phyloP scores from a whole-genome alignment of 495 filamentous ascomycete genomes.

The Saxophila tyrrhenica region DNA sequence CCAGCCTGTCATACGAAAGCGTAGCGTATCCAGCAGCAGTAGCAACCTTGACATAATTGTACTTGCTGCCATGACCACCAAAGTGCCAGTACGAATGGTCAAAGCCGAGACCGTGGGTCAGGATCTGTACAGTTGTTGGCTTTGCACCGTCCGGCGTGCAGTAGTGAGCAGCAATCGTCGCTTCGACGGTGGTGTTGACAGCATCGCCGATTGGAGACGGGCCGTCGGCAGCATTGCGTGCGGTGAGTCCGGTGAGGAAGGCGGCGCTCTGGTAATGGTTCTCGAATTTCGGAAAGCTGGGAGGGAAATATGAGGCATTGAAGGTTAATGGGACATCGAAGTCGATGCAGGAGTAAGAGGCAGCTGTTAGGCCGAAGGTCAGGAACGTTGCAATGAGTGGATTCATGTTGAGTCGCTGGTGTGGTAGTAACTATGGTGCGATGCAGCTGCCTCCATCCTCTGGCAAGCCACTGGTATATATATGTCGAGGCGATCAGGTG shows the following conservation, averaged over 20 bases:
- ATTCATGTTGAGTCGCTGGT: background rate
- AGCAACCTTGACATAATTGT: slow-evolving; percentile 13
- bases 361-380: background rate
- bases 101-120: background rate
- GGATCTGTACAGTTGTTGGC: background rate
- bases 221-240: background rate
- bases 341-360: background rate
- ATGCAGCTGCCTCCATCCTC: too few species aligned
- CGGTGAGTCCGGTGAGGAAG: slow-evolving; percentile 5
- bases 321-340: background rate
- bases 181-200: slow-evolving; percentile 4
- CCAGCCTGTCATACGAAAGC: slow-evolving; percentile 20
- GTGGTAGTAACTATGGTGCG: too few species aligned
- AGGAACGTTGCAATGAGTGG: background rate
- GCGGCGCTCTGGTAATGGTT: slow-evolving; percentile 8
- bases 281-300: slow-evolving; percentile 8
- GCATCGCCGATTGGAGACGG: slow-evolving; percentile 5
- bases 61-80: slow-evolving; percentile 1
- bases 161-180: slow-evolving; percentile 7
- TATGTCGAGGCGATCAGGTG: too few species aligned
- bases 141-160: slow-evolving; percentile 1
- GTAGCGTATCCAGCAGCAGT: slow-evolving; percentile 16
- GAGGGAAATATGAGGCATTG: background rate
- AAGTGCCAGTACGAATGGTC: slow-evolving; percentile 12
- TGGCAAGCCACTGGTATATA: background rate